Evolutionary conservation across 352 stramenopile species (phyloP).

Genomic region (Phytophthora fragariae): DNA sequence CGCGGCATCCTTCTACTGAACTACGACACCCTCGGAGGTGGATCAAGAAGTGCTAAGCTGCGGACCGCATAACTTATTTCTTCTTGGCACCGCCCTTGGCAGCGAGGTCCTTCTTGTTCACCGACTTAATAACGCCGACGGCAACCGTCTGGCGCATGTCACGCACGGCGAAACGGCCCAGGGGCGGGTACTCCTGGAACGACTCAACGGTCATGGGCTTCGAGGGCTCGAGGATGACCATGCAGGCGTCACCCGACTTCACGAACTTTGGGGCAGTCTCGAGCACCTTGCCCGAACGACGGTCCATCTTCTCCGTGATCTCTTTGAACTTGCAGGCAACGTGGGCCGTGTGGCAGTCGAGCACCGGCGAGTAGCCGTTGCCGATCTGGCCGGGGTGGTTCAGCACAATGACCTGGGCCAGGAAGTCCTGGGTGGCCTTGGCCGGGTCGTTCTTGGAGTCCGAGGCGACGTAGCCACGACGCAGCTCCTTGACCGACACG

Average conservation of each 20-base stretch:
- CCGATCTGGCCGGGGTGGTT: conserved; percentile 95
- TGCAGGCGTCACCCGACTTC: conserved; percentile 96
- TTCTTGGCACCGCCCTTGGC: conserved; percentile 52
- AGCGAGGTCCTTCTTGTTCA: conserved; percentile 83
- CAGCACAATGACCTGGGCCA: conserved; percentile 97
- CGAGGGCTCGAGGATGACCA: conserved; percentile 94
- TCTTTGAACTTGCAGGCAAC: conserved; percentile 95
- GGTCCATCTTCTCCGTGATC: conserved; percentile 98
- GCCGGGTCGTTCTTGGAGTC: conserved; percentile 95
- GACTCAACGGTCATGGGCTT: conserved; percentile 97
- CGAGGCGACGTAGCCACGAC: conserved; percentile 94
- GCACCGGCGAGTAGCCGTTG: conserved; percentile 94
- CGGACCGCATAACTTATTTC: conserved; percentile 43
- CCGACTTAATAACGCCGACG: conserved; percentile 97
- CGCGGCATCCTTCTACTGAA: background rate
- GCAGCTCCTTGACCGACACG: conserved; percentile 94
- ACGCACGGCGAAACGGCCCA: conserved; percentile 96
- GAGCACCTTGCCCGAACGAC: conserved; percentile 95
- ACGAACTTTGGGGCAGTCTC: conserved; percentile 95
- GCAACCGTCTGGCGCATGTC: conserved; percentile 98
- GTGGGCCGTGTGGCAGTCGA: conserved; percentile 98
- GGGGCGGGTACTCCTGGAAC: conserved; percentile 96
- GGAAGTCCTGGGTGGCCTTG: conserved; percentile 86
- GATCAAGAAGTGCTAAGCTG: conserved; percentile 35
- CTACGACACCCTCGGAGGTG: background rate